Conservation (phyloP, 495 filamentous ascomycete genomes). For the Penicillium bialowiezense region DNA sequence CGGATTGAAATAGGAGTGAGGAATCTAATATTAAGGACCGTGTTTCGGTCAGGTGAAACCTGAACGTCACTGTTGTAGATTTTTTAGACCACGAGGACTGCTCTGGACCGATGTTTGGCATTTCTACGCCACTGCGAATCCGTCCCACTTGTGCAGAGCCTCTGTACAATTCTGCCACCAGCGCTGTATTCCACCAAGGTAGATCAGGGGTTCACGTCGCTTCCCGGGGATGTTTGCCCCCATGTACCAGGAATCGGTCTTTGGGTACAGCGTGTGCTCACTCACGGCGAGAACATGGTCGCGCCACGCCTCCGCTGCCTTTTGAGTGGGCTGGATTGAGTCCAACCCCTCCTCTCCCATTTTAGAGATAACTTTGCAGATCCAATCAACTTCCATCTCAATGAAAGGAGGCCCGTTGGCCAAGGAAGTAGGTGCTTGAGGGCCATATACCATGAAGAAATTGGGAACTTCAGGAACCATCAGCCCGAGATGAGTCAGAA, state of each 20-base stretch:
- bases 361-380: conserved; percentile 43
- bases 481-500: conserved; percentile 49
- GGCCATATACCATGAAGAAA: conserved; percentile 52
- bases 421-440: conserved; percentile 46
- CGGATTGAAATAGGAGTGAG: no score
- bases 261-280: conserved; percentile 29
- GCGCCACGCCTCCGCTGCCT: conserved; percentile 37
- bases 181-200: conserved; percentile 36
- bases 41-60: no score
- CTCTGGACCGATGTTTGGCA: no score
- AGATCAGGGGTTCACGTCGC: conserved; percentile 35
- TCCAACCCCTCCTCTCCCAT: conserved; percentile 30
- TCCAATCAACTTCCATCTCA: conserved; percentile 53
- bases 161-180: conserved; percentile 18
- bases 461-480: conserved; percentile 49
- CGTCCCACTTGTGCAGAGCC: conserved; percentile 18
- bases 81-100: no score
- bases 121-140: neutral
- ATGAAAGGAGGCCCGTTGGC: conserved; percentile 51
- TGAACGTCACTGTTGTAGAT: no score
- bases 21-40: no score
- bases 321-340: conserved; percentile 35
- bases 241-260: conserved; percentile 42
- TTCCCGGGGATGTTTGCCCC: conserved; percentile 47
- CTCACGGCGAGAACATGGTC: conserved; percentile 25